Base-by-base conservation (phyloP, 768 basidiomycete species). In the Amanita exitialis region DNA sequence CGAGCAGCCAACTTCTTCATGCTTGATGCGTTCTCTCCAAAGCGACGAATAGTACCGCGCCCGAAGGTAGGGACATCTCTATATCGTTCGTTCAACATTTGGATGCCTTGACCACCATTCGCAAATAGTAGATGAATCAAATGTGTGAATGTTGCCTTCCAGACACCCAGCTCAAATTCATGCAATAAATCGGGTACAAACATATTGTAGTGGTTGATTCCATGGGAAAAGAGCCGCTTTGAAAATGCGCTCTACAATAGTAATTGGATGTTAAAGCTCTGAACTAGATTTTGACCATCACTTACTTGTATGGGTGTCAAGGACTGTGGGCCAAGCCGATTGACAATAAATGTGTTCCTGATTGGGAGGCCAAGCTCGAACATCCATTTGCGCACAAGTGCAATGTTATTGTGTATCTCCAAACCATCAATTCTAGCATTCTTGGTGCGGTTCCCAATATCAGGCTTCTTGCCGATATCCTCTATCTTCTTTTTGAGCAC, bases 71-170 rank as follows among this genome's bases (percentile, higher is more conserved):
- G 54, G 1, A 65, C 54, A 25, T 45, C 12, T 0, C 62, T 59
- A 52, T 58, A 70, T 18, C 64, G 66, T 8, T 49, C 16, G 34
- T 68, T 57, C 3, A 66, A 51, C 23, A 54, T 50, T 8, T 56
- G 57, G 15, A 67, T 57, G 3, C 34, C 12, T 13, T 56, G 53
- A 16, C 47, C 27, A 3, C 57, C 58, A 30, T 52, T 23, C 5
- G 61, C 52, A 51, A 61, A 45, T 1, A 70, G 51, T 6, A 72
- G 54, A 0, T 63, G 63, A 3, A 72, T 53, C 0, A 71, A 54
- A 38, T 73, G 72, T 0, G 50, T 62, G 38, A 71, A 66, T 3
- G 66, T 21, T 1, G 63, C 54, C 52, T 71, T 74, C 66, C 64
- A 69, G 0, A 66, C 62, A 4, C 69, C 68, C 10, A 72, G 54